Conservation (phyloP, 495 filamentous ascomycete species). For the Filosporella fistucella region DNA sequence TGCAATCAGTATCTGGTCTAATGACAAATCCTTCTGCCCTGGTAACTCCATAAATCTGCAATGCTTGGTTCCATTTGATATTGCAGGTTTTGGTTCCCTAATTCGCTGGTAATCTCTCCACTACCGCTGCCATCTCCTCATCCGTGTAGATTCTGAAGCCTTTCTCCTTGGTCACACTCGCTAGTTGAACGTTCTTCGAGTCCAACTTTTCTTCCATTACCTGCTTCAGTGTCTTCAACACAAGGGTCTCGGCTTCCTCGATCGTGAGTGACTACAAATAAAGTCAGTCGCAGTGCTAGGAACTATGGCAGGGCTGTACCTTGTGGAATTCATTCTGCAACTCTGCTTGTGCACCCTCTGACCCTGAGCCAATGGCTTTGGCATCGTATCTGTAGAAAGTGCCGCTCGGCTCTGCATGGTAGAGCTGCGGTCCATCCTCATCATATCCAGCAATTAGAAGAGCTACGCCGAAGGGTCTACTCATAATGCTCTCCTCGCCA, state of each 20-base stretch:
- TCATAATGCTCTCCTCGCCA: slow-evolving; percentile 98
- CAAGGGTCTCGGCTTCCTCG: slow-evolving; percentile 86
- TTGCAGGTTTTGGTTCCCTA: too few species aligned
- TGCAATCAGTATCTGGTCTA: too few species aligned
- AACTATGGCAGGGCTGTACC: slow-evolving; percentile 25
- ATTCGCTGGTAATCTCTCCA: slow-evolving; percentile 64
- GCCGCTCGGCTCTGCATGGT: slow-evolving; percentile 94
- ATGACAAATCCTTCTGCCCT: too few species aligned
- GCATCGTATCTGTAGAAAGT: slow-evolving; percentile 99
- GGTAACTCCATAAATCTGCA: too few species aligned
- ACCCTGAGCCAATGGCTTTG: slow-evolving; percentile 95
- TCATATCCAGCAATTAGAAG: slow-evolving; percentile 95
- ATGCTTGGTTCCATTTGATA: too few species aligned
- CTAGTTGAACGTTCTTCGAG: slow-evolving; percentile 95
- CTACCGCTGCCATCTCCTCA: slow-evolving; percentile 90
- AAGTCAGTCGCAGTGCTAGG: not conserved
- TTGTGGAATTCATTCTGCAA: slow-evolving; percentile 98
- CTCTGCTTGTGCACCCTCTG: slow-evolving; percentile 95
- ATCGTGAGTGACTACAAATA: slow-evolving; percentile 72
- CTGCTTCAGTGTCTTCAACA: slow-evolving; percentile 97
- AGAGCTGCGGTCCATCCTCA: slow-evolving; percentile 95
- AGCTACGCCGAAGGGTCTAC: slow-evolving; percentile 91
- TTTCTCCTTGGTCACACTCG: slow-evolving; percentile 94
- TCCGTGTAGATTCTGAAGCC: slow-evolving; percentile 98
- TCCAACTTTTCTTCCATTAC: slow-evolving; percentile 99